Conservation (phyloP, 495 filamentous ascomycete species). For the Aspergillus ellipticus region DNA sequence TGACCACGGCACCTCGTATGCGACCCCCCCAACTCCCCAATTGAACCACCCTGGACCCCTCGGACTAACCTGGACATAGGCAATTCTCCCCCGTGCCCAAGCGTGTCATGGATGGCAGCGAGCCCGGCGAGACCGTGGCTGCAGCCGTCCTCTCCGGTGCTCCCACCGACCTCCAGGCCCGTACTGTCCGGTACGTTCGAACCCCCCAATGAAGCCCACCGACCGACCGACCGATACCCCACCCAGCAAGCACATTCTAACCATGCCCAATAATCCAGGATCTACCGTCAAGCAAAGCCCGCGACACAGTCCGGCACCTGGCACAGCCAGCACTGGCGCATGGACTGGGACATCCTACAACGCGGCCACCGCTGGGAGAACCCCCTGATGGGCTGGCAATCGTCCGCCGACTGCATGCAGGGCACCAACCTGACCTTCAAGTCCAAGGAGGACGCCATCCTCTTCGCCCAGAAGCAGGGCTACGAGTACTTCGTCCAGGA, state of each 20-base stretch:
- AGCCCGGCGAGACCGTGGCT: slow-evolving; percentile 67
- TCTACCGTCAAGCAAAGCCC: slow-evolving; percentile 84
- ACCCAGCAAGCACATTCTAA: no score
- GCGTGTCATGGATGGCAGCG: slow-evolving; percentile 84
- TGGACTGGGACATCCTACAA: slow-evolving; percentile 94
- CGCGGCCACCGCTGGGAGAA: slow-evolving; percentile 98
- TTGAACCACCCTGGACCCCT: slow-evolving; percentile 5
- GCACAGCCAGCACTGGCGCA: slow-evolving; percentile 82
- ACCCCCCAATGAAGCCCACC: no score
- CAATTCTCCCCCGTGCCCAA: slow-evolving; percentile 86
- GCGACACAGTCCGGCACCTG: slow-evolving; percentile 90
- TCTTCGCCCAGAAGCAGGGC: slow-evolving; percentile 96
- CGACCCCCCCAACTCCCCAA: background rate
- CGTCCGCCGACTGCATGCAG: slow-evolving; percentile 88
- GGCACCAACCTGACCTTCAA: slow-evolving; percentile 87
- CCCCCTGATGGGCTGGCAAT: slow-evolving; percentile 96
- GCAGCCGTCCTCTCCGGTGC: slow-evolving; percentile 89
- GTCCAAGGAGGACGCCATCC: slow-evolving; percentile 89
- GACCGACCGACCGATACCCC: no score
- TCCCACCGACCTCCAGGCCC: slow-evolving; percentile 85
- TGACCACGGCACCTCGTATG: slow-evolving; percentile 81
- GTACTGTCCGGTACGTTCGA: slow-evolving; percentile 75
- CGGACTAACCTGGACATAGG: slow-evolving; percentile 47
- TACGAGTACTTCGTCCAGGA: slow-evolving; percentile 99
- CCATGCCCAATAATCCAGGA: slow-evolving; percentile 49